phyloP scores from a whole-genome alignment of 169 alveolate genomes.

The Eimeria sp. region DNA sequence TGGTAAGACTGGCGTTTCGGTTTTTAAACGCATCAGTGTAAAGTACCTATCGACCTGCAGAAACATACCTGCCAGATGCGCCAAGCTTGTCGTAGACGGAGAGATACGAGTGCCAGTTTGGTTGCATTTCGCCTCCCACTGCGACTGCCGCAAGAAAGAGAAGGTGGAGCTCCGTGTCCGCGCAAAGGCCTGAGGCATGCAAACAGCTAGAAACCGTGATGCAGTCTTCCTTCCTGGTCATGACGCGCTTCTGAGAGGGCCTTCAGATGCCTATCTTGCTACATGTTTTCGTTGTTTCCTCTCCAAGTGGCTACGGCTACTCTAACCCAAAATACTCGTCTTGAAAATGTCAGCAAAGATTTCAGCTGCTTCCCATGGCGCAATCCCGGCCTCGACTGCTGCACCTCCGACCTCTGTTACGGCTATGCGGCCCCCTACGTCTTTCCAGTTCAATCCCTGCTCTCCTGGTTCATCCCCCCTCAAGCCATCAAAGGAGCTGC shows the following conservation, averaged over 20 bases:
- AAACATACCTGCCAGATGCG: slow-evolving; percentile 40
- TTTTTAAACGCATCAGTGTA: background rate
- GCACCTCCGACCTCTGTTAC: slow-evolving; percentile 77
- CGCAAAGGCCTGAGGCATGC: slow-evolving; percentile 64
- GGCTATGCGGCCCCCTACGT: slow-evolving; percentile 47
- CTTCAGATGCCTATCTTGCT: background rate
- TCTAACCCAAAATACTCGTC: slow-evolving; percentile 74
- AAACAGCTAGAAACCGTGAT: background rate
- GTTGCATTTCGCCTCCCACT: slow-evolving; percentile 51
- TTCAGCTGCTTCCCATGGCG: slow-evolving; percentile 82
- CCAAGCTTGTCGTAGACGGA: slow-evolving; percentile 57
- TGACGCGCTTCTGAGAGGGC: background rate
- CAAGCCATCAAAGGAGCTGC: background rate
- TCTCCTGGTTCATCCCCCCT: background rate
- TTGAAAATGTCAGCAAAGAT: slow-evolving; percentile 76
- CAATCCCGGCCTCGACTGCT: slow-evolving; percentile 78
- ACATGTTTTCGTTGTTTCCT: background rate
- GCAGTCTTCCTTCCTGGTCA: background rate
- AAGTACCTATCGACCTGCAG: background rate
- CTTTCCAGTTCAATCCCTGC: slow-evolving; percentile 3
- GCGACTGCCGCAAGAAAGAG: slow-evolving; percentile 63
- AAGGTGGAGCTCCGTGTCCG: slow-evolving; percentile 56
- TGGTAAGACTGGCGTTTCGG: background rate
- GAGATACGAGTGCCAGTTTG: slow-evolving; percentile 68
- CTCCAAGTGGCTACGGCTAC: background rate